Percentiles rank a stretch among this genome's conserved stretches.
phyloP scores from a whole-genome alignment of 768 basidiomycete species.

The Phanerochaete carnosa region DNA sequence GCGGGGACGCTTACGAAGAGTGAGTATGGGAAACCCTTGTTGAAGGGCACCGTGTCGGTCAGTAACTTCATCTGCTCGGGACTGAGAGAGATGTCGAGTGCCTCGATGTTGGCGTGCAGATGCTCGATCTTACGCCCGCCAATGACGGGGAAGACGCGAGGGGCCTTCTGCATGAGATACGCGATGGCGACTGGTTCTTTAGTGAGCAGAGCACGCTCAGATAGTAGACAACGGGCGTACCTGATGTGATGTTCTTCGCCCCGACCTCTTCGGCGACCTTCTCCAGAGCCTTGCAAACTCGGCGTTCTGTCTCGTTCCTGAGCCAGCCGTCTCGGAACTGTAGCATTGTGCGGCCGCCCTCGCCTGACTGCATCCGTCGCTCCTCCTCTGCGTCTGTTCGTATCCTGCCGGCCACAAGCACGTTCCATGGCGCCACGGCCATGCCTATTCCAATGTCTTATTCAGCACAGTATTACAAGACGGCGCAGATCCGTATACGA shows the following conservation, averaged over 20 bases:
- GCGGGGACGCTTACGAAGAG: constrained; percentile 22
- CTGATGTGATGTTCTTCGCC: constrained; percentile 3
- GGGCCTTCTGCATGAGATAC: constrained; percentile 47
- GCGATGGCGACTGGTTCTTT: constrained; percentile 41
- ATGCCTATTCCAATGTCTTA: constrained; percentile 20
- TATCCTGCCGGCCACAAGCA: constrained; percentile 33
- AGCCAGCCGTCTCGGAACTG: constrained; percentile 31
- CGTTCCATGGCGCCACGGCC: constrained; percentile 37
- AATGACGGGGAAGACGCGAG: constrained; percentile 45
- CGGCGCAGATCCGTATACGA: constrained; percentile 1
- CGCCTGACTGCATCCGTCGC: constrained; percentile 17
- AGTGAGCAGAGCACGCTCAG: not conserved
- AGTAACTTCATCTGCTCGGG: constrained; percentile 41
- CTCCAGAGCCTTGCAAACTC: constrained; percentile 39
- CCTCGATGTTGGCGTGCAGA: constrained; percentile 43
- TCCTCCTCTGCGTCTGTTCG: constrained; percentile 32
- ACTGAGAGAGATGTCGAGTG: constrained; percentile 40
- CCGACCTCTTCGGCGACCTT: constrained; percentile 47
- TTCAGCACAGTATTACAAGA: not conserved
- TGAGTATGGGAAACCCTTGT: constrained; percentile 38
- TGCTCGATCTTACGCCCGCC: constrained; percentile 49
- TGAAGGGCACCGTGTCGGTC: constrained; percentile 38
- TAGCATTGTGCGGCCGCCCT: constrained; percentile 23
- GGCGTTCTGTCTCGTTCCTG: constrained; percentile 38
- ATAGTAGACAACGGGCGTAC: constrained; percentile 3